Evolutionary conservation across 352 stramenopile species (phyloP).

Genomic region (Achlya hypogyna): DNA sequence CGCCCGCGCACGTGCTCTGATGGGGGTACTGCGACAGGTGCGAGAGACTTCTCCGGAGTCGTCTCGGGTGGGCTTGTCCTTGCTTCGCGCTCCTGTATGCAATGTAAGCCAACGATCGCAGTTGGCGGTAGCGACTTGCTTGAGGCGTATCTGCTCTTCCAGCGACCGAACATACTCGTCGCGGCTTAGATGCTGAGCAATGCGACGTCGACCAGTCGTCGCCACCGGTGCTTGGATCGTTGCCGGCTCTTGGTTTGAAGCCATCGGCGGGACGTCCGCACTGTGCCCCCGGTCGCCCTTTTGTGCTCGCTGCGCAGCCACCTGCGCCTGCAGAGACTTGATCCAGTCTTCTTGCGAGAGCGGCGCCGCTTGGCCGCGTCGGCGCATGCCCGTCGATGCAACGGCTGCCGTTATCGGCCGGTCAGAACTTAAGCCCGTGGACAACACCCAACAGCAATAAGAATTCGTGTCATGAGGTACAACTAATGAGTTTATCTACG

Average conservation of each 20-base stretch:
- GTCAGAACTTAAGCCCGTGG: neutral
- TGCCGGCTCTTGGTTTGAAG: neutral
- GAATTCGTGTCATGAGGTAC: no score
- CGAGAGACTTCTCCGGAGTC: neutral
- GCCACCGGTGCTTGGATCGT: neutral
- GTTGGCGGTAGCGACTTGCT: neutral
- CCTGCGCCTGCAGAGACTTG: slow-evolving; percentile 3
- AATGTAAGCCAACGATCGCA: no score
- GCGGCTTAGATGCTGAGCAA: slow-evolving; percentile 8
- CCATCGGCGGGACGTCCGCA: neutral
- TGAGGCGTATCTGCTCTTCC: slow-evolving; percentile 15
- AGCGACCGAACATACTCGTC: slow-evolving; percentile 16
- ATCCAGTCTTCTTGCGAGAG: slow-evolving; percentile 10
- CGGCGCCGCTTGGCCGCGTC: neutral
- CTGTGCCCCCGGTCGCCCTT: neutral
- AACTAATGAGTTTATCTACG: no score
- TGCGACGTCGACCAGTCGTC: neutral
- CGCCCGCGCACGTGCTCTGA: neutral
- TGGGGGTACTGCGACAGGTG: neutral
- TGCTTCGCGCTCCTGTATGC: no score
- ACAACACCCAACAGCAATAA: no score
- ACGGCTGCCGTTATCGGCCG: neutral
- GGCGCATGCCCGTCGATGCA: neutral
- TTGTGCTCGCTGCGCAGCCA: neutral
- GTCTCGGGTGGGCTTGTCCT: neutral